Base-by-base conservation (phyloP, 2,329 filamentous ascomycete species). In the Hypoxylon sp. region DNA sequence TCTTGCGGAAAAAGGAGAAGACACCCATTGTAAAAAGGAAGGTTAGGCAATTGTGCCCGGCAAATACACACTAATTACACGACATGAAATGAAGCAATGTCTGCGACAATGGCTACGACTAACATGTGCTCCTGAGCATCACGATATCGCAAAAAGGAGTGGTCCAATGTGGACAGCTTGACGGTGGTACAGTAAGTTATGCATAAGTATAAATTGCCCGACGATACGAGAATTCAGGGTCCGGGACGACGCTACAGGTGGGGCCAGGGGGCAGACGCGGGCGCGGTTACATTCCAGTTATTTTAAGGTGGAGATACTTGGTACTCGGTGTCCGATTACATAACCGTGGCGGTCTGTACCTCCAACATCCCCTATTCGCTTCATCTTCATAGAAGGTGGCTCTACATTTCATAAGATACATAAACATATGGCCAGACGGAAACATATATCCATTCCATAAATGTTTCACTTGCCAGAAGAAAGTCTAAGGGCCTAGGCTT, bases 11-110 rank as follows among this genome's bases (percentile, higher is more conserved):
- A 51, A 74, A 73, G 19, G 76, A 77, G 27, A 76, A 60, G 68
- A 79, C 71, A 71, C 81, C 80, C 83, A 86, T 85, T 35, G 72
- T 73, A 65, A 54, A 54, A 48, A 29, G 44, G 53, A 54, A 51
- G 13, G 17, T 57, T 59, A 60, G 73, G 71, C 73, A 60, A 48
- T 42, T 66, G 44, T 42, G 71, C 73, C 74, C 61, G 47, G 47
- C 64, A 50, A 52, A 19, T 50, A 47, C 55, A 48, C 57, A 46
- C 8, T 61, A 46, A 21, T 35, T 51, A 62, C 56, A 68, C 48
- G 17, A 63, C 68, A 72, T 71, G 51, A 55, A 65, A 52, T 6
- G 46, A 67, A 73, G 71, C 19, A 64, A 71, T 44, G 63, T 39
- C 29, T 24, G 32, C 53, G 51, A 62, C 32, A 39, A 21, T 44